Base-by-base conservation (phyloP, 164 flowering plant genomes). In the Berberis thunbergii region DNA sequence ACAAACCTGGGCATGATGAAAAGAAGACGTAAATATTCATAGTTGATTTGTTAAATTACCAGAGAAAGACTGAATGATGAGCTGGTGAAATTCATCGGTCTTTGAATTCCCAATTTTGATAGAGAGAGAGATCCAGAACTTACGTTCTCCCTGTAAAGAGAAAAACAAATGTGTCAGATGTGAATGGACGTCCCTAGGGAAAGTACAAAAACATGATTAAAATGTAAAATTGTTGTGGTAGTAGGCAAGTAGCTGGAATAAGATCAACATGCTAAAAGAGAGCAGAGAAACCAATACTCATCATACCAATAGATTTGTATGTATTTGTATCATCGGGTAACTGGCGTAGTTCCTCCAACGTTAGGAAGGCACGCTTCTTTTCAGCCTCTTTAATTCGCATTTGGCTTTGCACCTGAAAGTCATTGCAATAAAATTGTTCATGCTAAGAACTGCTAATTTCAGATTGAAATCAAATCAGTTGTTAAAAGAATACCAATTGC, bases 291-390 rank as follows among this genome's bases (percentile, higher is more conserved):
- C 38, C 40, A 43, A 58, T 45, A 64, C 10, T 6, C 39, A n/a
- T 59, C 7, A 41, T 76, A 89, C 97, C 97, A 59, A 87, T 79
- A 49, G 97, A 87, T 74, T 94, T 91, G 80, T 87, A 94, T 39
- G 97, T 84, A 65, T 91, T n/a, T 66, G 96, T 85, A 74, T 87
- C 89, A 67, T 85, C 89, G 62, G 95, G 66, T 63, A 94, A 46
- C 49, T 81, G 95, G 13, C 75, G 80, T 43, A 94, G 77, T 74
- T 94, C 99, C 75, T 91, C 97, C 76, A 94, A 67, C 49, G 96
- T 89, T 61, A 91, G 75, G 72, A 73, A 94, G 66, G 97, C 96
- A 50, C 98, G 92, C 67, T 94, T 94, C 80, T 84, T 94, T 60
- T 91, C 97, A 53, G 78, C 82, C 77, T 94, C 99, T 70, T 91